These are phyloP conservation scores for Dictyostelium firmibasis DNA, from an alignment of 78 protist species.

Conservation along the genomic window DNA sequence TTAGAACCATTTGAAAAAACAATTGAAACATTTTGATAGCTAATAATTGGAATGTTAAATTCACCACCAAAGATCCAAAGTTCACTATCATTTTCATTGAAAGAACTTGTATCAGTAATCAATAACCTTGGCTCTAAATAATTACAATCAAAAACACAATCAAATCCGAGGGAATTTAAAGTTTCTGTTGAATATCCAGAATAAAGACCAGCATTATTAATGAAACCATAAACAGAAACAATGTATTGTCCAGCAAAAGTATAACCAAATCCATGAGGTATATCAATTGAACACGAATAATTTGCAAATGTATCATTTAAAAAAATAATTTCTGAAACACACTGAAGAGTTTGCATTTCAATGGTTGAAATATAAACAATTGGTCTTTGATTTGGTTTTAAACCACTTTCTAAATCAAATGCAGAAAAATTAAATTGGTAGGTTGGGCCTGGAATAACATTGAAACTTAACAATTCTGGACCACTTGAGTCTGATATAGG, in stretches of 20 bases:
- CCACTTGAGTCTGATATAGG: not conserved
- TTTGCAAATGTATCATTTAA: not conserved
- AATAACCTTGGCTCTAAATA: not conserved
- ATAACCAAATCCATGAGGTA: not conserved
- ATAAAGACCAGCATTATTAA: not conserved
- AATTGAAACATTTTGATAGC: not conserved
- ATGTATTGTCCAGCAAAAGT: not conserved
- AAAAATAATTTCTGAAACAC: not conserved
- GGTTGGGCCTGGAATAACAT: not conserved
- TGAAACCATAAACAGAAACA: not conserved
- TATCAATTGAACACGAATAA: not conserved
- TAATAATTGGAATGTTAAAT: not conserved
- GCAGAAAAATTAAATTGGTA: not conserved
- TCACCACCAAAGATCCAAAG: not conserved
- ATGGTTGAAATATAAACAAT: not conserved
- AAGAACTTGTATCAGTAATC: not conserved
- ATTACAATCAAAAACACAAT: not conserved
- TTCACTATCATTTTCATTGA: not conserved
- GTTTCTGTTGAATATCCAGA: not conserved
- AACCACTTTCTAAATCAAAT: not conserved
- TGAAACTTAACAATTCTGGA: not conserved
- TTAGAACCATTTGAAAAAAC: not conserved
- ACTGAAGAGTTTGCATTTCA: not conserved
- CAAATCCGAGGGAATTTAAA: not conserved
- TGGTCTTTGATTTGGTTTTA: not conserved